Evolutionary conservation across 805 yeast species (phyloP).

Genomic region (Wickerhamiella dianesei): DNA sequence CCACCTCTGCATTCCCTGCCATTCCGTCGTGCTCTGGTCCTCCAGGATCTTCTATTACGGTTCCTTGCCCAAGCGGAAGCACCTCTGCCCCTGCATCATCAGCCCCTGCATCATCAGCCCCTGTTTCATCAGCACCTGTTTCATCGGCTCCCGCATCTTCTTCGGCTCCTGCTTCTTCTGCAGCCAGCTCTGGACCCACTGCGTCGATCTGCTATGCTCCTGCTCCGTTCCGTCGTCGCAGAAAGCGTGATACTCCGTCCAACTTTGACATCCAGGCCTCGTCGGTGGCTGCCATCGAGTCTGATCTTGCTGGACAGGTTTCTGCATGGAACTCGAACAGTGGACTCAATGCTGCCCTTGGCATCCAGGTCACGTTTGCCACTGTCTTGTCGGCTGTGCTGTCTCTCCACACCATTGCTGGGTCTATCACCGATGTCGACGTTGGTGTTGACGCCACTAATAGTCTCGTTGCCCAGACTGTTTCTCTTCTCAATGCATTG

Average conservation of each 20-base stretch:
- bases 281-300: conserved; percentile 11
- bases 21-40: conserved; percentile 4
- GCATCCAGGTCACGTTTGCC: conserved; percentile 20
- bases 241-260: conserved; percentile 4
- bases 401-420: conserved; percentile 8
- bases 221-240: neutral
- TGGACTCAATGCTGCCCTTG: conserved; percentile 22
- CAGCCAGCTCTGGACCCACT: neutral
- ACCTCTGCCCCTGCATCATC: neutral
- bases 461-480: conserved; percentile 11
- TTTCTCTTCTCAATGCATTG: conserved; percentile 16
- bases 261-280: conserved; percentile 12
- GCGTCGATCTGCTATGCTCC: neutral
- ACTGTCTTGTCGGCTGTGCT: conserved; percentile 15
- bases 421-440: conserved; percentile 9
- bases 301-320: conserved; percentile 9
- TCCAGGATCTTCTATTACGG: neutral
- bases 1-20: conserved; percentile 2
- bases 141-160: neutral
- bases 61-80: neutral
- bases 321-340: conserved; percentile 9
- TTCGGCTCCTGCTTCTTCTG: neutral
- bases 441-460: conserved; percentile 8
- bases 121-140: neutral
- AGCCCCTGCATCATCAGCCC: neutral